These are phyloP conservation scores for Didymella segeticola DNA, from an alignment of 2,329 filamentous ascomycete genomes.

Conservation along the genomic window DNA sequence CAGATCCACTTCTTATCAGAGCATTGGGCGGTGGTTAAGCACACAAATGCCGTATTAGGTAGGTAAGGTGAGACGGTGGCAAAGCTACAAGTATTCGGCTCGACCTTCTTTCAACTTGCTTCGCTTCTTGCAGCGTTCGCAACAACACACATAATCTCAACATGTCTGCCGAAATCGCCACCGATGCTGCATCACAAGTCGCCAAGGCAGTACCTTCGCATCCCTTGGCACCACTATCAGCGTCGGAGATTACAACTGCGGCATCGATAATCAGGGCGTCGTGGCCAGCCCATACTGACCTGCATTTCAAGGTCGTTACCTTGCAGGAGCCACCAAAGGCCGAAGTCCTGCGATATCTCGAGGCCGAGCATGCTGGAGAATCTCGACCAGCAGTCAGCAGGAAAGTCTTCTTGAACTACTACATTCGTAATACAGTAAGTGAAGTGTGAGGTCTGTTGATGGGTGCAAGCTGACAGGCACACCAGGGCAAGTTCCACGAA, in stretches of 20 bases:
- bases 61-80: conserved; percentile 2
- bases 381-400: conserved; percentile 60
- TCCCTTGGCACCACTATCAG: conserved; percentile 66
- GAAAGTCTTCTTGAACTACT: conserved; percentile 65
- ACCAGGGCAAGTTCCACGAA: conserved; percentile 68
- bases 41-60: background rate
- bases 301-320: conserved; percentile 73
- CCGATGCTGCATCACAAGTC: conserved; percentile 25
- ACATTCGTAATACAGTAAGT: conserved; percentile 65
- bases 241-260: conserved; percentile 62
- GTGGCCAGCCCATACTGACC: conserved; percentile 62
- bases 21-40: conserved; percentile 10
- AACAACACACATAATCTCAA: conserved; percentile 3
- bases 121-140: background rate
- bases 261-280: conserved; percentile 58
- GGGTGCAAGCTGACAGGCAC: conserved; percentile 4
- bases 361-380: conserved; percentile 64
- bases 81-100: conserved; percentile 8
- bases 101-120: background rate
- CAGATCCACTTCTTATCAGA: conserved; percentile 19
- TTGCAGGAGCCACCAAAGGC: conserved; percentile 70
- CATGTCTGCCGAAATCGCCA: conserved; percentile 43
- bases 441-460: conserved; percentile 1
- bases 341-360: conserved; percentile 65
- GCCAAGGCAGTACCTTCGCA: conserved; percentile 50